Conservation (phyloP, 768 basidiomycete genomes). For the Nidularia sp. region DNA sequence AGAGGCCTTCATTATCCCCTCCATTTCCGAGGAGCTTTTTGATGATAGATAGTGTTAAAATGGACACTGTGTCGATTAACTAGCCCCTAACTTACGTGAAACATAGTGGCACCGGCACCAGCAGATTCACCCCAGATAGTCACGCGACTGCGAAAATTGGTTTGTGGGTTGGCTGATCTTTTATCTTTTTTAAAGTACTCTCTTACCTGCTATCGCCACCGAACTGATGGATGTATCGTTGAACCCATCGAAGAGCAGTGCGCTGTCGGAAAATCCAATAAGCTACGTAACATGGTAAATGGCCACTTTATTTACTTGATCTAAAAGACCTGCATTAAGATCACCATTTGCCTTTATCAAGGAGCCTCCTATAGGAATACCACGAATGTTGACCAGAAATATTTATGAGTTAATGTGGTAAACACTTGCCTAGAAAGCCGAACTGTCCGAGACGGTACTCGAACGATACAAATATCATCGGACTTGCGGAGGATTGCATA, state of each 20-base stretch:
- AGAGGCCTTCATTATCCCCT: slow-evolving; percentile 31
- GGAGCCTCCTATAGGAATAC: slow-evolving; percentile 21
- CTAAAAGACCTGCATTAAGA: slow-evolving; percentile 33
- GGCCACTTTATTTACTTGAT: slow-evolving; percentile 22
- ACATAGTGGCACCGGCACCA: slow-evolving; percentile 37
- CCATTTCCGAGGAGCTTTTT: slow-evolving; percentile 32
- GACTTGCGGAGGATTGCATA: slow-evolving; percentile 21
- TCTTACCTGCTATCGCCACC: slow-evolving; percentile 30
- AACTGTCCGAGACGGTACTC: slow-evolving; percentile 38
- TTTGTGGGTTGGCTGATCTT: background rate
- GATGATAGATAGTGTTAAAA: background rate
- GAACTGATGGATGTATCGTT: slow-evolving; percentile 28
- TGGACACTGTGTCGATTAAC: too few species aligned
- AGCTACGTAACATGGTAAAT: too few species aligned
- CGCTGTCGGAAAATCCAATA: slow-evolving; percentile 12
- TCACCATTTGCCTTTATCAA: slow-evolving; percentile 24
- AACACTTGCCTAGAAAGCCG: slow-evolving; percentile 30
- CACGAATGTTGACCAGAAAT: too few species aligned
- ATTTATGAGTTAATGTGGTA: background rate
- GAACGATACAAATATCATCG: slow-evolving; percentile 36
- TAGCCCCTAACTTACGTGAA: slow-evolving; percentile 20
- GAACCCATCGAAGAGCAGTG: slow-evolving; percentile 32
- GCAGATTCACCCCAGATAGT: slow-evolving; percentile 41
- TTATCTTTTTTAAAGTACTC: background rate
- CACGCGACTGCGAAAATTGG: slow-evolving; percentile 20